These are phyloP conservation scores for Aspergillus sp. DNA, from an alignment of 2,329 filamentous ascomycete genomes.

Conservation along the genomic window DNA sequence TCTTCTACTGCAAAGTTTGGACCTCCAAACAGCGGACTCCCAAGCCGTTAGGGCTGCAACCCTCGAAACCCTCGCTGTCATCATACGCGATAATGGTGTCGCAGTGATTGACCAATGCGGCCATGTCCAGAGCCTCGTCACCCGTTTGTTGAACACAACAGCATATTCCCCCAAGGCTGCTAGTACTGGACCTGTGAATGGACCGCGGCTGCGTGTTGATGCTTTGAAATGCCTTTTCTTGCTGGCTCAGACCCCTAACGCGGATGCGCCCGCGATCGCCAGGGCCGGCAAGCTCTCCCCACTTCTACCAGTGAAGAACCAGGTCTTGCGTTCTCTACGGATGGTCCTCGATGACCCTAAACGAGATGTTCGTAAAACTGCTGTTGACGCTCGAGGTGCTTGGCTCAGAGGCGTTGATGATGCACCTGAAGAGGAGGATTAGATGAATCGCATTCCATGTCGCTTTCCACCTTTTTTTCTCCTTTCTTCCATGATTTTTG, in stretches of 20 bases:
- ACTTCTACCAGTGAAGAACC: constrained; percentile 52
- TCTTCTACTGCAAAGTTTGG: constrained; percentile 59
- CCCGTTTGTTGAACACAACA: constrained; percentile 49
- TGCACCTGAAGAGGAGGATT: constrained; percentile 54
- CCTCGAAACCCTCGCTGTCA: constrained; percentile 53
- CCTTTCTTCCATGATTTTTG: background rate
- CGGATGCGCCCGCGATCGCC: constrained; percentile 18
- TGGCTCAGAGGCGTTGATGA: constrained; percentile 57
- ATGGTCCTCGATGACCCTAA: constrained; percentile 58
- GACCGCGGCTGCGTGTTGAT: constrained; percentile 27
- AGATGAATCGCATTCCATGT: constrained; percentile 7
- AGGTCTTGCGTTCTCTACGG: constrained; percentile 53
- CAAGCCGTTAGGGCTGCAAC: constrained; percentile 56
- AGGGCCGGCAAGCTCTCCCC: constrained; percentile 32
- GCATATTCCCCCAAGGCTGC: constrained; percentile 15
- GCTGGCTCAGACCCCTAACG: constrained; percentile 25
- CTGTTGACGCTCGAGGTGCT: constrained; percentile 56
- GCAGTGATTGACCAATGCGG: constrained; percentile 47
- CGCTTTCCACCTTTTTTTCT: constrained; percentile 1
- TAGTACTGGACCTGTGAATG: constrained; percentile 12
- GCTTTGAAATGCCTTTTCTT: constrained; percentile 35
- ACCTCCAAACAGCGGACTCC: constrained; percentile 44
- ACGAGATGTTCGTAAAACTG: constrained; percentile 57
- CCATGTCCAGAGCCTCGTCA: constrained; percentile 54
- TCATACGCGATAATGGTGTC: constrained; percentile 54